phyloP scores from a whole-genome alignment of 1,284 basidiomycete species.

The Boletellus deceptivus region DNA sequence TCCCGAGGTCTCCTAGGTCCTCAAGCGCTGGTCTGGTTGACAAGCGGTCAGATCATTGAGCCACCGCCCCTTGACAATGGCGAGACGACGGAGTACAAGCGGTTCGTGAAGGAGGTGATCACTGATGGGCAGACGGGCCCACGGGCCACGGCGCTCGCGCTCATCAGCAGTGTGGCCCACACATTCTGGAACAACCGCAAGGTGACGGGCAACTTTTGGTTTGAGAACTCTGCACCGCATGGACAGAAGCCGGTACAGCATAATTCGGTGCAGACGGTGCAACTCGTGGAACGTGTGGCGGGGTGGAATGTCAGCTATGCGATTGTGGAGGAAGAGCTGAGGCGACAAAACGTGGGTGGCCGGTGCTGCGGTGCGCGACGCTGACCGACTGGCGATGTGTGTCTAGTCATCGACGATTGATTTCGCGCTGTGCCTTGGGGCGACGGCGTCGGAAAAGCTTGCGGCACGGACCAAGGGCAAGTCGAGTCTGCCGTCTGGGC shows the following conservation, averaged over 20 bases:
- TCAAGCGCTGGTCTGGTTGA: constrained; percentile 88
- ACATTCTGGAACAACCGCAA: constrained; percentile 77
- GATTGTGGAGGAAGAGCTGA: constrained; percentile 90
- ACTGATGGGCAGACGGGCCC: constrained; percentile 92
- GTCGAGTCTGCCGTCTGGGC: constrained; percentile 39
- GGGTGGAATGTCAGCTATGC: constrained; percentile 92
- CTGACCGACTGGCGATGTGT: constrained; percentile 10
- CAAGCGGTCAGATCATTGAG: constrained; percentile 83
- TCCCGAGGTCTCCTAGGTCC: constrained; percentile 89
- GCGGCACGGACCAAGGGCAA: constrained; percentile 75
- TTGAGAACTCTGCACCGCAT: constrained; percentile 56
- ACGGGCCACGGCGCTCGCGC: constrained; percentile 84
- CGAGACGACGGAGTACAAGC: constrained; percentile 90
- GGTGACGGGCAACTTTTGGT: constrained; percentile 76
- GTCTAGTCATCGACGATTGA: constrained; percentile 92
- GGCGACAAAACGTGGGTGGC: constrained; percentile 87
- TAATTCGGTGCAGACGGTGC: constrained; percentile 75
- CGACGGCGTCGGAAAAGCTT: constrained; percentile 77
- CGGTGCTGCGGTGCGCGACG: neutral
- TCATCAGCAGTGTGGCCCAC: constrained; percentile 77
- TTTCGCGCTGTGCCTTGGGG: constrained; percentile 91
- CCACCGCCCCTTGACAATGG: constrained; percentile 92
- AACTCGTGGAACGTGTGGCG: constrained; percentile 83
- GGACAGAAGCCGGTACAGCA: constrained; percentile 65
- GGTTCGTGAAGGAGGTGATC: constrained; percentile 94